These are phyloP conservation scores for Dichomitus squalens DNA, from an alignment of 1,284 basidiomycete genomes.

Conservation along the genomic window DNA sequence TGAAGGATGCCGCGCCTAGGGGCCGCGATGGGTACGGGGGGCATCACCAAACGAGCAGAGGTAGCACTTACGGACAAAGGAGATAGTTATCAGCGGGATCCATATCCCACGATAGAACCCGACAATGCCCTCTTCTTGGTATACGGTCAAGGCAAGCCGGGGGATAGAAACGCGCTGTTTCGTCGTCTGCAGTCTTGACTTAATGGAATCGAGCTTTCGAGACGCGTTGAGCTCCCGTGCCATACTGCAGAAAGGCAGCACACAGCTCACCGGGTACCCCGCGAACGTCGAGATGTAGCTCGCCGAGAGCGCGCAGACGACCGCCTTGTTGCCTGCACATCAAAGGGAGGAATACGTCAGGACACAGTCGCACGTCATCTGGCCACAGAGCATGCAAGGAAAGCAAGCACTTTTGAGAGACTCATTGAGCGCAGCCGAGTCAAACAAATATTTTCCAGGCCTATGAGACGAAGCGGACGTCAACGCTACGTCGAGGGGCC, in stretches of 20 bases:
- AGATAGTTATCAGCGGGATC: slow-evolving; percentile 95
- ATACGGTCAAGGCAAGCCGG: slow-evolving; percentile 71
- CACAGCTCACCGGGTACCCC: slow-evolving; percentile 70
- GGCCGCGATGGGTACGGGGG: not conserved
- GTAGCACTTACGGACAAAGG: slow-evolving; percentile 82
- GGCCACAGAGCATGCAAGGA: not conserved
- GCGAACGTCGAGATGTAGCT: slow-evolving; percentile 84
- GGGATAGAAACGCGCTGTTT: slow-evolving; percentile 77
- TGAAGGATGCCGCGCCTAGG: slow-evolving; percentile 87
- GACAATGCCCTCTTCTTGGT: slow-evolving; percentile 88
- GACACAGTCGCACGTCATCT: slow-evolving; percentile 2
- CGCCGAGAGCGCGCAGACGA: slow-evolving; percentile 79
- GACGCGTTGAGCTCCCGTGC: not conserved
- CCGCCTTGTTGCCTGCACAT: slow-evolving; percentile 71
- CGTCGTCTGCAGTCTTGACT: slow-evolving; percentile 88
- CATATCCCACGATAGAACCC: slow-evolving; percentile 92
- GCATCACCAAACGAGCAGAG: not conserved
- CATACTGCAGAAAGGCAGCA: not conserved
- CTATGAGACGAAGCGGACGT: slow-evolving; percentile 36
- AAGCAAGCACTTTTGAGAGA: slow-evolving; percentile 58
- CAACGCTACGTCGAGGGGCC: slow-evolving; percentile 2
- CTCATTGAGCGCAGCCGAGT: slow-evolving; percentile 63
- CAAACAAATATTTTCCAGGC: slow-evolving; percentile 61
- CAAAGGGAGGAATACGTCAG: not conserved
- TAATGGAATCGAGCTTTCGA: slow-evolving; percentile 81